A percentile compares a stretch with the other conserved stretches of the same genome.
phyloP scores from a whole-genome alignment of 129 eudicot genomes.

The Erigeron canadensis region DNA sequence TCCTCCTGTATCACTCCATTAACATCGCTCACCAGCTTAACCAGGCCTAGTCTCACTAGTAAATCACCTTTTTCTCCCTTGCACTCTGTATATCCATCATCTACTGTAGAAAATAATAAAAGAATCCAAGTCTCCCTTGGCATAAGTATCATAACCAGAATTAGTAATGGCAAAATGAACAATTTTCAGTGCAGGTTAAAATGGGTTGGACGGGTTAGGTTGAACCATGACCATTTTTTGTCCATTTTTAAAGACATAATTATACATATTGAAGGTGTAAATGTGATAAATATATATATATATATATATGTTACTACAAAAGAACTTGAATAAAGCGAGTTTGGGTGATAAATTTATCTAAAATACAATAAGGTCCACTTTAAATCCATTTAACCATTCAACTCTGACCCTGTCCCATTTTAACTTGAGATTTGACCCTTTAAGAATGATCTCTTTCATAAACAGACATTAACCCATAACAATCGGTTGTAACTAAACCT shows the following conservation, averaged over 20 bases:
- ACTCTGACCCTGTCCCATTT: neutral
- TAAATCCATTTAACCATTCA: neutral
- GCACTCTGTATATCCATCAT: slow-evolving; percentile 51
- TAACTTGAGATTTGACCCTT: neutral
- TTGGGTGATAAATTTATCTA: neutral
- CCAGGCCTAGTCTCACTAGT: slow-evolving; percentile 71
- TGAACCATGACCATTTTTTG: neutral
- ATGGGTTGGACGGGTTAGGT: neutral
- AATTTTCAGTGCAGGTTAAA: neutral
- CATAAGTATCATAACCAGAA: neutral
- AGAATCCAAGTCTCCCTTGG: neutral
- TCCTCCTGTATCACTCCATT: slow-evolving; percentile 54
- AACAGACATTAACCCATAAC: neutral
- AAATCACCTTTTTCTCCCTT: slow-evolving; percentile 75
- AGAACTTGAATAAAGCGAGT: neutral
- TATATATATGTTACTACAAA: neutral
- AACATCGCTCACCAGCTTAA: slow-evolving; percentile 62
- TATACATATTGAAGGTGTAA: neutral
- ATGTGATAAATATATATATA: neutral
- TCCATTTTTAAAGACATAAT: neutral
- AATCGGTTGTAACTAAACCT: slow-evolving; percentile 32
- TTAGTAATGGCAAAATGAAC: neutral
- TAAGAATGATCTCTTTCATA: neutral
- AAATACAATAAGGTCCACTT: neutral
- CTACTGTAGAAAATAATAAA: slow-evolving; percentile 28